phyloP scores from a whole-genome alignment of 2,329 filamentous ascomycete genomes.

The Chrysosphaeria jannelii region DNA sequence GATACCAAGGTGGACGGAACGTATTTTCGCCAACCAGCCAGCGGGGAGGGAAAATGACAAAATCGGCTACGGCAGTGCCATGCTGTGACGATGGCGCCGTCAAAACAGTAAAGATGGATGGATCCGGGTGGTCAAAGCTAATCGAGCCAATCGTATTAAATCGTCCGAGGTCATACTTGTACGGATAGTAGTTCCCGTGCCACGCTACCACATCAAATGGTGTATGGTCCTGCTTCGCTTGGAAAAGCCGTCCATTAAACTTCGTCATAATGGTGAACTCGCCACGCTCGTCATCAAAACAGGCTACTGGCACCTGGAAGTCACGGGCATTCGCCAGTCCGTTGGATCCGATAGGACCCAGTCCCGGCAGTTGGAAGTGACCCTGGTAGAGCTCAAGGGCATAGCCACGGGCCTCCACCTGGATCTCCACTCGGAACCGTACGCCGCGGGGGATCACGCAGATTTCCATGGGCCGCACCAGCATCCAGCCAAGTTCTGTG shows the following conservation, averaged over 20 bases:
- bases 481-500: slow-evolving; percentile 44
- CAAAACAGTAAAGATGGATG: slow-evolving; percentile 45
- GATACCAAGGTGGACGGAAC: slow-evolving; percentile 43
- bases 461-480: slow-evolving; percentile 54
- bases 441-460: slow-evolving; percentile 45
- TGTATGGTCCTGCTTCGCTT: slow-evolving; percentile 30
- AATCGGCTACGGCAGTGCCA: slow-evolving; percentile 36
- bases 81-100: slow-evolving; percentile 27
- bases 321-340: slow-evolving; percentile 46
- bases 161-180: slow-evolving; percentile 53
- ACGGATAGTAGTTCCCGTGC: slow-evolving; percentile 56
- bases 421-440: slow-evolving; percentile 40
- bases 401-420: slow-evolving; percentile 32
- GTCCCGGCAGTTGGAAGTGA: slow-evolving; percentile 39
- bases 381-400: slow-evolving; percentile 46
- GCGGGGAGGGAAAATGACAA: slow-evolving; percentile 41
- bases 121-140: slow-evolving; percentile 50
- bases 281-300: slow-evolving; percentile 23
- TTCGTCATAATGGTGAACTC: slow-evolving; percentile 25
- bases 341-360: slow-evolving; percentile 45
- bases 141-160: slow-evolving; percentile 48
- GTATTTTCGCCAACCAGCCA: slow-evolving; percentile 41
- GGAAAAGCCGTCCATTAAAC: slow-evolving; percentile 36
- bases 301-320: slow-evolving; percentile 42
- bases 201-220: slow-evolving; percentile 57